A percentile compares a stretch with the other conserved stretches of the same genome.
phyloP scores from a whole-genome alignment of 73 alveolate genomes.

The Paramecium sonneborni region DNA sequence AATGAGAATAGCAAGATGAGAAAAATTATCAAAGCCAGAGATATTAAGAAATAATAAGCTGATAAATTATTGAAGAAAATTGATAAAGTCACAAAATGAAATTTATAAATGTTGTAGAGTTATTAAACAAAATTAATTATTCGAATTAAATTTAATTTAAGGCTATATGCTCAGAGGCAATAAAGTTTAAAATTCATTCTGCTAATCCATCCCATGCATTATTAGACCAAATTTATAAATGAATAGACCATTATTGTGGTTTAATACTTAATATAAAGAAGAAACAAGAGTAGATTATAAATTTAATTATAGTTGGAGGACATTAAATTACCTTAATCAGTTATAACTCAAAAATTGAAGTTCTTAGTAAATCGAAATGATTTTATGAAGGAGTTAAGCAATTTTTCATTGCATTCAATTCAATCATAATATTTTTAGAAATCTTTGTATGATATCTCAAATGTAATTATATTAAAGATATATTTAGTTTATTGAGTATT shows the following conservation, averaged over 20 bases:
- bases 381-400: neutral
- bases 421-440: neutral
- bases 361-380: neutral
- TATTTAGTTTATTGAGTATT: neutral
- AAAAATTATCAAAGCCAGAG: neutral
- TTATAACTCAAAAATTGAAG: neutral
- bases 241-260: neutral
- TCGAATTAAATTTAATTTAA: neutral
- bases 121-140: neutral
- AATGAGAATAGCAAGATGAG: neutral
- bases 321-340: neutral
- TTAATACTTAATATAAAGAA: neutral
- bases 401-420: neutral
- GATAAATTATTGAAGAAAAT: neutral
- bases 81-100: neutral
- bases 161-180: neutral
- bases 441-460: slow-evolving; percentile 5
- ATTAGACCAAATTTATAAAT: neutral
- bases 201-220: neutral
- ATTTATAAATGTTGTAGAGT: neutral
- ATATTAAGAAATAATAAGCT: neutral
- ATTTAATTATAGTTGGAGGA: neutral
- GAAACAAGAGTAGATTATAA: neutral
- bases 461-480: neutral
- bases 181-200: neutral